phyloP scores from a whole-genome alignment of 345 rosid genomes.

The Citrus sp. region DNA sequence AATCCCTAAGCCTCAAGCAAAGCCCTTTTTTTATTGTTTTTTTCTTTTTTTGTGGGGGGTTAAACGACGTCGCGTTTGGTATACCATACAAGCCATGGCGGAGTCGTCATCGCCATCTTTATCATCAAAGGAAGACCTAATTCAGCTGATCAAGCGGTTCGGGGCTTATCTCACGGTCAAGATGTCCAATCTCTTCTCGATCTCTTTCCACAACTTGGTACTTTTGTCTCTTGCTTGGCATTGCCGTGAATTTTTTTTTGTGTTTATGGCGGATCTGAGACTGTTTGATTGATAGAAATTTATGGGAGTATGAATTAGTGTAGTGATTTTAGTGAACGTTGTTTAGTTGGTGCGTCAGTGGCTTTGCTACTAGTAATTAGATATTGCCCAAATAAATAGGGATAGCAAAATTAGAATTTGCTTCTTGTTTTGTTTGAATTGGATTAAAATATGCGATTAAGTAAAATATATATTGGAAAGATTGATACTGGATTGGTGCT shows the following conservation, averaged over 20 bases:
- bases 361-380: background rate
- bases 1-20: too few species aligned
- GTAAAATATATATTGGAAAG: background rate
- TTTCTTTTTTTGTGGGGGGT: too few species aligned
- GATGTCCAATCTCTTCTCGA: too few species aligned
- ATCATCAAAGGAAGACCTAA: too few species aligned
- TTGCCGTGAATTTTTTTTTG: background rate
- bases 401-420: background rate
- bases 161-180: too few species aligned
- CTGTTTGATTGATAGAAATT: background rate
- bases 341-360: background rate
- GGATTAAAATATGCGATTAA: background rate
- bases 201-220: too few species aligned
- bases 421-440: background rate
- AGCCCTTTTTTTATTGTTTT: too few species aligned
- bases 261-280: conserved; percentile 31
- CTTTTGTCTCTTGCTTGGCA: too few species aligned
- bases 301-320: background rate
- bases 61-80: too few species aligned
- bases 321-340: background rate
- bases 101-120: too few species aligned
- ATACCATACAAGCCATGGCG: too few species aligned
- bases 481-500: background rate
- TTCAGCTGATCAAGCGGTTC: too few species aligned
- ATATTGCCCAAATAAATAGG: background rate